Evolutionary conservation across 148 eudicot species (phyloP).

Genomic region (Selenicereus undatus): DNA sequence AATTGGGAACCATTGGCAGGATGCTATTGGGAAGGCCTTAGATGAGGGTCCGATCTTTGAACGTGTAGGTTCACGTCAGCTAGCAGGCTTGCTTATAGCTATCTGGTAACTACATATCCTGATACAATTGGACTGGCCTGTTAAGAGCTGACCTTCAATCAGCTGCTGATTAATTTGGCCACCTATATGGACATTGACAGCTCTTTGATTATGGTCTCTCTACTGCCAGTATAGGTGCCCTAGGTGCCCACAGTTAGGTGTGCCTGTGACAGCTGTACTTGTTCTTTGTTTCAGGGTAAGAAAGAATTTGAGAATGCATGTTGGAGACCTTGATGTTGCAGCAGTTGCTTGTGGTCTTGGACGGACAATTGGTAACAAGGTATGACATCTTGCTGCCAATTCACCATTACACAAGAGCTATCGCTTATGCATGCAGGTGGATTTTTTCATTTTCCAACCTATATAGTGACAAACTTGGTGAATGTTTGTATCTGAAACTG

Average conservation of each 20-base stretch:
- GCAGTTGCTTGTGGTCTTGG: conserved; percentile 99
- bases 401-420: neutral
- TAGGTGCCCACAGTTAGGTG: neutral
- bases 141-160: conserved; percentile 14
- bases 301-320: conserved; percentile 70
- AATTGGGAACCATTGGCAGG: conserved; percentile 94
- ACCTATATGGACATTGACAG: neutral
- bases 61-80: conserved; percentile 95
- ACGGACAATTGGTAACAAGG: conserved; percentile 98
- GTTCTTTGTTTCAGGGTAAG: conserved; percentile 67
- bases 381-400: conserved; percentile 17
- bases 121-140: neutral
- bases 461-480: neutral
- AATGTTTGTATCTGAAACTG: neutral
- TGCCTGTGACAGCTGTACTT: neutral
- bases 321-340: conserved; percentile 93
- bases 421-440: neutral
- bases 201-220: neutral
- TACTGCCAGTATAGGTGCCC: neutral
- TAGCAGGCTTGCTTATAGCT: conserved; percentile 87
- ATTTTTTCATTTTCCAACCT: neutral
- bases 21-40: conserved; percentile 79
- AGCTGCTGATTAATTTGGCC: neutral
- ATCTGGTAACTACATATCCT: conserved; percentile 58
- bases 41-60: conserved; percentile 87